Percentiles rank a stretch among this genome's conserved stretches.
Evolutionary conservation across 495 filamentous ascomycete species (phyloP).

Genomic region (Ramalina intermedia): DNA sequence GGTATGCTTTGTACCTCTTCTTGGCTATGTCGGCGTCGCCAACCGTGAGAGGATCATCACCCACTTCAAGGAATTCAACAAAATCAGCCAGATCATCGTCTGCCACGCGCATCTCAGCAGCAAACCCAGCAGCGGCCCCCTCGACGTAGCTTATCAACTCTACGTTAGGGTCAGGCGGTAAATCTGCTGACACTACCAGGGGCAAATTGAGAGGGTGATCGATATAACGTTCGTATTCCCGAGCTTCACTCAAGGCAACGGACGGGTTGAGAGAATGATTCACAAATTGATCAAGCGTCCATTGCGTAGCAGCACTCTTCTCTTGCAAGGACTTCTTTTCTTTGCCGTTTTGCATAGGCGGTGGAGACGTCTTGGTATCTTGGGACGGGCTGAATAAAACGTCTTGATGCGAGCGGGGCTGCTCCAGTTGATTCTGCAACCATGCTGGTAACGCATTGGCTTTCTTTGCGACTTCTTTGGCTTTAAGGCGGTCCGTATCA

Average conservation of each 20-base stretch:
- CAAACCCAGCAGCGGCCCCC: conserved; percentile 20
- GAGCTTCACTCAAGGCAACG: conserved; percentile 56
- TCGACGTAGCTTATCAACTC: conserved; percentile 68
- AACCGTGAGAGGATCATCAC: conserved; percentile 77
- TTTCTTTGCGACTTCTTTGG: neutral
- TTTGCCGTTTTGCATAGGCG: neutral
- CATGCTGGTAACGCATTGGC: conserved; percentile 17
- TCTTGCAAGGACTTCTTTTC: conserved; percentile 24
- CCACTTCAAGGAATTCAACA: conserved; percentile 55
- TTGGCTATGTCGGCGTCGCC: conserved; percentile 67
- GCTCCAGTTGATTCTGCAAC: conserved; percentile 32
- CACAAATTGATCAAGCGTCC: conserved; percentile 77
- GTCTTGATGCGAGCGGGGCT: conserved; percentile 23
- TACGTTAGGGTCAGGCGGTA: conserved; percentile 36
- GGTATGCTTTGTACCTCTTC: conserved; percentile 91
- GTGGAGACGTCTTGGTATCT: neutral
- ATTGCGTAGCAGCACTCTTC: conserved; percentile 61
- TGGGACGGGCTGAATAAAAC: conserved; percentile 30
- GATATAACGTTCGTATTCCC: conserved; percentile 85
- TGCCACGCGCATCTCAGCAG: conserved; percentile 29
- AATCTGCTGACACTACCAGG: conserved; percentile 65
- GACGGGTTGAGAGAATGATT: conserved; percentile 64
- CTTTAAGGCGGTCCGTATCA: neutral
- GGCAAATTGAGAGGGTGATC: conserved; percentile 80
- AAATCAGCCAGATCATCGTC: conserved; percentile 70